Evolutionary conservation across 1,284 basidiomycete genomes (phyloP), one percentile per base, ranked within the genome.

Genomic region (Exsudoporus floridanus): DNA sequence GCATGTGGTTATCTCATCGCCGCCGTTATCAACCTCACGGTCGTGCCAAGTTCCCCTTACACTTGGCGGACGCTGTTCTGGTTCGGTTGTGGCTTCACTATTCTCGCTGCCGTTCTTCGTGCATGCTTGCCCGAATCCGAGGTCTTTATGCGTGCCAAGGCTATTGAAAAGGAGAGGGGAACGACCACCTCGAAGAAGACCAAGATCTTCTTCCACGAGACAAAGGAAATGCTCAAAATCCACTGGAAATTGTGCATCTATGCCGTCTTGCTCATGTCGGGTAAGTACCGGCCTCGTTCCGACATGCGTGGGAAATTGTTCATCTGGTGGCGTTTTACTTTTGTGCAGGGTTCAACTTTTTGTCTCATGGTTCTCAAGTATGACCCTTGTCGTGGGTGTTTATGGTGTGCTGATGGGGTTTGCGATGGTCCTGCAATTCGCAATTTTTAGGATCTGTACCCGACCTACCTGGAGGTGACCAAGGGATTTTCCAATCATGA

Each of bases 171-270:
- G 12, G 79, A 62, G 53, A 73, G 55, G 59, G 74, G 69, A 28
- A 73, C 49, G n/a, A 69, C 58, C 50, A 77, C 72, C 23, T 69
- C 50, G 14, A 67, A 78, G 50, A 91, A 89, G 73, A 87, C 85
- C 1, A 81, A 76, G 64, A 70, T 84, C 2, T 98, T 97, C 77
- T 36, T 93, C 19, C 75, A 72, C 41, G 92, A 95, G 67, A 82
- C 78, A 49, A 69, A 77, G 70, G 69, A 72, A 49, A 97, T 97
- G 88, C 73, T 98, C 54, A 90, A 84, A 74, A 73, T 67, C 4
- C 91, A 98, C 69, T 97, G 94, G 93, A 62, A 87, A 16, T 71
- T 91, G 28, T 92, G 87, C 70, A 85, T 98, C 55, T 98, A 95
- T 68, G 89, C 88, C 2, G 77, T 89, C 9, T 66, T 92, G 40